Conservation (phyloP, 139 green algal species). For the Ulvella scutata region DNA sequence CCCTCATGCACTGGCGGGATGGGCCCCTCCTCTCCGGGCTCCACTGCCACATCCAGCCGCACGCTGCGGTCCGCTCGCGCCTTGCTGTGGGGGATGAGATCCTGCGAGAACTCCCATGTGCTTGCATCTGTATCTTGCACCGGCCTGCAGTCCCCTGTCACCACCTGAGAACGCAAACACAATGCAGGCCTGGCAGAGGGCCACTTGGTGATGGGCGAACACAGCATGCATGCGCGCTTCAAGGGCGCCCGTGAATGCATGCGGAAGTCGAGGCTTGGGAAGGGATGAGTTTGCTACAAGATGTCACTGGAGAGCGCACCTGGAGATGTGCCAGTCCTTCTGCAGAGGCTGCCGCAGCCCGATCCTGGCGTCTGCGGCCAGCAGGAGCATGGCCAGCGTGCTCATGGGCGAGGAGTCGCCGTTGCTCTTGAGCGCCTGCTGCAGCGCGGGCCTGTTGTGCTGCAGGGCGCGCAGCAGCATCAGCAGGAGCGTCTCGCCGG, state of each 20-base stretch:
- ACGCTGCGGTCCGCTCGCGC: neutral
- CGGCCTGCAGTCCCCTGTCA: neutral
- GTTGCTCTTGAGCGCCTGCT: neutral
- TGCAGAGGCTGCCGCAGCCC: conserved; percentile 1
- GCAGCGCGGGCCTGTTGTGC: neutral
- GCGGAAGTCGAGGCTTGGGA: no score
- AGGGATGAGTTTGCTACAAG: no score
- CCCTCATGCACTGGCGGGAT: neutral
- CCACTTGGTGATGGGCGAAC: no score
- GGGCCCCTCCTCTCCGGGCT: neutral
- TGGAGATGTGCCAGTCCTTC: conserved; percentile 2
- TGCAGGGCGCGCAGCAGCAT: neutral
- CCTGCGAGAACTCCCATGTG: neutral
- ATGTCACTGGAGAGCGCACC: neutral
- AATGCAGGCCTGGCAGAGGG: no score
- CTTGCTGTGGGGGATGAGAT: neutral
- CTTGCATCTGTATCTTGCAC: neutral
- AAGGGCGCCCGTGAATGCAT: no score
- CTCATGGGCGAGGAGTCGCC: neutral
- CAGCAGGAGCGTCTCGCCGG: conserved; percentile 1
- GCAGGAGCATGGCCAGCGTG: neutral
- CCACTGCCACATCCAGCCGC: neutral
- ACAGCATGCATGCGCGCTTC: neutral
- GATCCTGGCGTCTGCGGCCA: neutral
- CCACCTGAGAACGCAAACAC: neutral